phyloP scores from a whole-genome alignment of 2,329 filamentous ascomycete species.

The Periconia digitata region DNA sequence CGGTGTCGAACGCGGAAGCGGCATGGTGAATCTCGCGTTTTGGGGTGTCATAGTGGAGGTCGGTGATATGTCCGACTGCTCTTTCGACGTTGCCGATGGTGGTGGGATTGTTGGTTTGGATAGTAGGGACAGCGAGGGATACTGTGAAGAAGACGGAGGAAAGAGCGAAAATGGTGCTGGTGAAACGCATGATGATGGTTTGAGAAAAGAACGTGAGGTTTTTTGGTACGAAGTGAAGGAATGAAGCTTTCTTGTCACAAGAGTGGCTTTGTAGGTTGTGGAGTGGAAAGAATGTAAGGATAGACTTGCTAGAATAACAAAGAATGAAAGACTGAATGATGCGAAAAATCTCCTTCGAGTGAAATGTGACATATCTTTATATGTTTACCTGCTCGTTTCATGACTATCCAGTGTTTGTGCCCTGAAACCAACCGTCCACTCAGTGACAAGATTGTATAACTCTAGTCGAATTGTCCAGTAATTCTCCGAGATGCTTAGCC shows the following conservation, averaged over 20 bases:
- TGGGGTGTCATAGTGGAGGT: background rate
- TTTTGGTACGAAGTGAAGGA: background rate
- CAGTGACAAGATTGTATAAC: too few relatives aligned
- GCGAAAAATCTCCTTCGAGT: too few relatives aligned
- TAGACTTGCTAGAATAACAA: too few relatives aligned
- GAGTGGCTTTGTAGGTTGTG: background rate
- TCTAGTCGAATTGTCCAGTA: too few relatives aligned
- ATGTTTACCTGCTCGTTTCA: too few relatives aligned
- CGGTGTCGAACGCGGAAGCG: background rate
- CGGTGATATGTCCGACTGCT: too few relatives aligned
- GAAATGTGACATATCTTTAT: too few relatives aligned
- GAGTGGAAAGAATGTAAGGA: background rate
- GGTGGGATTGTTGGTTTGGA: background rate
- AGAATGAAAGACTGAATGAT: background rate
- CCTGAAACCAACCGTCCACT: too few relatives aligned
- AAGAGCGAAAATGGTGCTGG: constrained; percentile 3
- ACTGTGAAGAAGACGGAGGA: constrained; percentile 4
- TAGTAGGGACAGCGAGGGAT: constrained; percentile 4
- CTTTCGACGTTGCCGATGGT: background rate
- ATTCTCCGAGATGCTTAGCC: too few relatives aligned
- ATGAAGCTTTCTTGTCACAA: constrained; percentile 1
- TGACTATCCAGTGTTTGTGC: too few relatives aligned
- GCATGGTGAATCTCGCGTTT: background rate
- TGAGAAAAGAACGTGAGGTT: background rate
- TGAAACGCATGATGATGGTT: constrained; percentile 9